Evolutionary conservation across 2,329 filamentous ascomycete genomes (phyloP).

Genomic region (Trichophaea hybrida): DNA sequence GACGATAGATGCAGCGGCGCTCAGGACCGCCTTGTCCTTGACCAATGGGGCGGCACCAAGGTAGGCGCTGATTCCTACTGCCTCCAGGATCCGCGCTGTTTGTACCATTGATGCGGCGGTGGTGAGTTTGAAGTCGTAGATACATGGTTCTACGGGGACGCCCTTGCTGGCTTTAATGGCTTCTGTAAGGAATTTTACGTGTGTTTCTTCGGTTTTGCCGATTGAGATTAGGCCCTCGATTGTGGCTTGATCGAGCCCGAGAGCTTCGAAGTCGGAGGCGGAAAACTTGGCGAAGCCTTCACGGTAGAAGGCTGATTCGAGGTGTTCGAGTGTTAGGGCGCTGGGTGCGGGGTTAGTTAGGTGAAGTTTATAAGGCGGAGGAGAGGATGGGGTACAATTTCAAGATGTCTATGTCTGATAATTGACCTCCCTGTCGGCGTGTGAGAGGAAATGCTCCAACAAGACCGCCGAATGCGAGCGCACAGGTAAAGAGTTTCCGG

Average conservation of each 20-base stretch:
- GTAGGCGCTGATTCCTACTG: constrained; percentile 57
- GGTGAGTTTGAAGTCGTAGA: constrained; percentile 56
- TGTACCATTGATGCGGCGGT: constrained; percentile 52
- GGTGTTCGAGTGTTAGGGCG: constrained; percentile 59
- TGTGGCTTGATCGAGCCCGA: constrained; percentile 43
- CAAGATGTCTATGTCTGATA: constrained; percentile 40
- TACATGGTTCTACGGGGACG: constrained; percentile 52
- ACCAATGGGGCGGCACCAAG: constrained; percentile 56
- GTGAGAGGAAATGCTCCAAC: constrained; percentile 11
- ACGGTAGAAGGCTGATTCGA: constrained; percentile 59
- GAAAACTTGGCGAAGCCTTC: constrained; percentile 55
- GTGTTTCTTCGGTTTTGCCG: constrained; percentile 47
- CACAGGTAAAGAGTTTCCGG: constrained; percentile 13
- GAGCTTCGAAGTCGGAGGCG: constrained; percentile 47
- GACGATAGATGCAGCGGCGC: constrained; percentile 54
- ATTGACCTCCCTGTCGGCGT: constrained; percentile 22
- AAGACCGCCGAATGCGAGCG: constrained; percentile 9
- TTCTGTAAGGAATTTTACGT: constrained; percentile 46
- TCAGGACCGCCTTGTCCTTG: constrained; percentile 44
- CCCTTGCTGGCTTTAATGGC: constrained; percentile 48
- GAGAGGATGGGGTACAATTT: constrained; percentile 37
- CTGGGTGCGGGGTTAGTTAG: constrained; percentile 31
- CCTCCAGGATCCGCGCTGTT: constrained; percentile 56
- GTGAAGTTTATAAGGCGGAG: not conserved
- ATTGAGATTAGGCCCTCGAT: constrained; percentile 48